phyloP scores from a whole-genome alignment of 2,329 filamentous ascomycete species.

The Fusarium armeniacum region DNA sequence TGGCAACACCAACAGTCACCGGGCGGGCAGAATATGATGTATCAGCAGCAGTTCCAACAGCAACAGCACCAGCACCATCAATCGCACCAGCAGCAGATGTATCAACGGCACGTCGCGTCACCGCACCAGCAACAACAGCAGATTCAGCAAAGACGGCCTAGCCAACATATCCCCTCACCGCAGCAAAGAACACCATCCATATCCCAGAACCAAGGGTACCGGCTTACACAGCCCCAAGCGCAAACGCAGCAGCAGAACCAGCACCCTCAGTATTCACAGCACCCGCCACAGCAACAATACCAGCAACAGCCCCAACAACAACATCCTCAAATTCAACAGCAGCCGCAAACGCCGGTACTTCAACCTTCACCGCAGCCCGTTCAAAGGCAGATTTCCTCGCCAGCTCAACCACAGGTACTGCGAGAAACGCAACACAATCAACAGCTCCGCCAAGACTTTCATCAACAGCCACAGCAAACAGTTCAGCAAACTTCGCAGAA shows the following conservation, averaged over 20 bases:
- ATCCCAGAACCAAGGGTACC: slow-evolving; percentile 44
- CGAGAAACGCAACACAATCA: slow-evolving; percentile 36
- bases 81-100: slow-evolving; percentile 42
- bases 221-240: slow-evolving; percentile 40
- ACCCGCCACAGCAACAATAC: slow-evolving; percentile 37
- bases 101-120: slow-evolving; percentile 49
- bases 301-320: slow-evolving; percentile 42
- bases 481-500: slow-evolving; percentile 38
- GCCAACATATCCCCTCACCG: slow-evolving; percentile 39
- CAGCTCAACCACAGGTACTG: slow-evolving; percentile 30
- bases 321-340: slow-evolving; percentile 31
- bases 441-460: slow-evolving; percentile 30
- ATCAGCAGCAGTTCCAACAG: slow-evolving; percentile 51
- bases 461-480: slow-evolving; percentile 33
- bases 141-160: slow-evolving; percentile 36
- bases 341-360: slow-evolving; percentile 15
- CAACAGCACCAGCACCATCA: slow-evolving; percentile 6
- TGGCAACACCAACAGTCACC: slow-evolving; percentile 55
- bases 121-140: slow-evolving; percentile 45
- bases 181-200: slow-evolving; percentile 44
- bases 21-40: slow-evolving; percentile 44
- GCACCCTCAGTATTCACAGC: slow-evolving; percentile 37
- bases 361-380: slow-evolving; percentile 31
- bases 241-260: slow-evolving; percentile 42
- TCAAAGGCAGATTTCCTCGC: slow-evolving; percentile 29